A percentile compares a stretch with the other conserved stretches of the same genome.
These are phyloP conservation scores for Penicillium cinerascens DNA, from an alignment of 495 filamentous ascomycete genomes.

Conservation along the genomic window DNA sequence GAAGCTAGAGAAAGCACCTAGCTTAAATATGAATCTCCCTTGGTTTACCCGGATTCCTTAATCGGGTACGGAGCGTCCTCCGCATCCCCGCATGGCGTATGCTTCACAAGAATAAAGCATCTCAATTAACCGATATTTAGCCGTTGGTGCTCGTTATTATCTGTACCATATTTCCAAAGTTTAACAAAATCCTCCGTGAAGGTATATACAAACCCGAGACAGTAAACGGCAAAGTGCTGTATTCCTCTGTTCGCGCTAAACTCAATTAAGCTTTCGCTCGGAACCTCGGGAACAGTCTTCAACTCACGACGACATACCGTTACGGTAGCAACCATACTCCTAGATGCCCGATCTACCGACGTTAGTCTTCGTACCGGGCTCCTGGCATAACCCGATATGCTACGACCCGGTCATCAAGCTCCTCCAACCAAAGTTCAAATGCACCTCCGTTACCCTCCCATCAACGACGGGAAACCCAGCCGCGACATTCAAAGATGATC, in stretches of 20 bases:
- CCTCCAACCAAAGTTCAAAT: slow-evolving; percentile 30
- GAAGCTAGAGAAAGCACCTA: neutral
- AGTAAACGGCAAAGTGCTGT: no score
- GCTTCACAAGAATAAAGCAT: neutral
- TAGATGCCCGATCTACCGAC: slow-evolving; percentile 24
- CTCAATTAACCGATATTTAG: neutral
- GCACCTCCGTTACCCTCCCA: slow-evolving; percentile 30
- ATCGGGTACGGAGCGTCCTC: slow-evolving; percentile 24
- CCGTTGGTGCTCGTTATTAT: neutral
- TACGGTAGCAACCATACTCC: no score
- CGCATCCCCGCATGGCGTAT: slow-evolving; percentile 14
- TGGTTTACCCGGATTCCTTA: slow-evolving; percentile 5
- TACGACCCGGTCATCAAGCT: slow-evolving; percentile 36
- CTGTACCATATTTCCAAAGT: neutral
- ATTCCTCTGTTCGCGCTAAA: no score
- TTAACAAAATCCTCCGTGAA: neutral
- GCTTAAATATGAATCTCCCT: neutral
- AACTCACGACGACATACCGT: no score
- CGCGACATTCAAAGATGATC: slow-evolving; percentile 35
- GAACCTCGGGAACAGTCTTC: no score
- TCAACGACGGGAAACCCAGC: slow-evolving; percentile 35
- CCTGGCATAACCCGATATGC: slow-evolving; percentile 43
- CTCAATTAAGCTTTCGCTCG: no score
- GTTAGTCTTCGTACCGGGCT: slow-evolving; percentile 47
- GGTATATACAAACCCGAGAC: neutral